Percentiles rank a stretch among this genome's conserved stretches.
Conservation (phyloP, 2,329 filamentous ascomycete species). For the Sporothrix dimorphospora region DNA sequence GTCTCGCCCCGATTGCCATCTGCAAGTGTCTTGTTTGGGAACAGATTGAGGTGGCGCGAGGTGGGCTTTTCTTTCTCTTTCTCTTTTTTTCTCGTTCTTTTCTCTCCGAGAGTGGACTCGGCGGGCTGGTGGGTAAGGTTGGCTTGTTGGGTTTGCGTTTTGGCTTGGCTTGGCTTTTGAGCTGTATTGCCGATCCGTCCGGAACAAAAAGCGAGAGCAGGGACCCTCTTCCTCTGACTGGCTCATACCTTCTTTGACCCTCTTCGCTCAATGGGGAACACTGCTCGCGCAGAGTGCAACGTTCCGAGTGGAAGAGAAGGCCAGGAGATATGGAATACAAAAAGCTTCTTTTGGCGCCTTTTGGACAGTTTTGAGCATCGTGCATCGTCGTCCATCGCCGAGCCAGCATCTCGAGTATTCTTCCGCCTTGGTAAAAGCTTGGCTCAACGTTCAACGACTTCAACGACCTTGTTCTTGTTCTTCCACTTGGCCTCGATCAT, state of each 20-base stretch:
- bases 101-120: background rate
- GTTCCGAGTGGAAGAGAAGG: background rate
- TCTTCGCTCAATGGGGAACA: background rate
- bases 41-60: background rate
- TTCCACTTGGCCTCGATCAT: background rate
- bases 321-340: background rate
- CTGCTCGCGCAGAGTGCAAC: background rate
- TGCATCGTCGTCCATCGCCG: background rate
- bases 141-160: background rate
- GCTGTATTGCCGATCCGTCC: background rate
- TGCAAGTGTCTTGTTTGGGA: background rate
- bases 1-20: background rate
- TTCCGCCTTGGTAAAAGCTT: conserved; percentile 13
- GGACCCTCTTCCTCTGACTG: background rate
- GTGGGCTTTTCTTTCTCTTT: background rate
- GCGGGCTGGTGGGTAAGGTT: background rate
- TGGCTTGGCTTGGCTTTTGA: background rate
- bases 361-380: background rate
- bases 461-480: background rate
- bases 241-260: background rate
- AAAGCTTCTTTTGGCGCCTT: background rate
- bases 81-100: background rate
- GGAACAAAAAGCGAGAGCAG: background rate
- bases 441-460: background rate
- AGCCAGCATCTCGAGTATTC: background rate